Evolutionary conservation across 2,329 filamentous ascomycete species (phyloP).

Genomic region (Ceratocystis variospora): DNA sequence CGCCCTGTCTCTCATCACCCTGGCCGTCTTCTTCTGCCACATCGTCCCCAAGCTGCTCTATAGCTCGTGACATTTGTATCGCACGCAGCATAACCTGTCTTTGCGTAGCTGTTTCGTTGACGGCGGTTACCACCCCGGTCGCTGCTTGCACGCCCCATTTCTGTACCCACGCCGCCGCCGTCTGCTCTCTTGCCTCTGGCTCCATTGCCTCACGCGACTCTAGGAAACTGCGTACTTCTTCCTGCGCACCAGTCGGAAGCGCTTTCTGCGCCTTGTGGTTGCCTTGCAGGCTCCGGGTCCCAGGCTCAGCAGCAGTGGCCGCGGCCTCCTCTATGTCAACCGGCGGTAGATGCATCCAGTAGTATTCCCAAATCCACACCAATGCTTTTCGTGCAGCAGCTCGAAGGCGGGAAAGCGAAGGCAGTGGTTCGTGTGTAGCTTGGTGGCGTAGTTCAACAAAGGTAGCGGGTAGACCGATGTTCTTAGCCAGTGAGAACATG

Average conservation of each 20-base stretch:
- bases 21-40: neutral
- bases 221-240: neutral
- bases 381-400: slow-evolving; percentile 56
- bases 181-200: slow-evolving; percentile 23
- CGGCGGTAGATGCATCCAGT: slow-evolving; percentile 50
- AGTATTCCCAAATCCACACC: slow-evolving; percentile 78
- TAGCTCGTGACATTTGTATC: slow-evolving; percentile 31
- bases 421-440: slow-evolving; percentile 78
- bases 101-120: slow-evolving; percentile 31
- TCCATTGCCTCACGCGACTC: slow-evolving; percentile 8
- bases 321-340: slow-evolving; percentile 4
- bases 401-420: slow-evolving; percentile 58
- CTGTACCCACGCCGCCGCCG: slow-evolving; percentile 25
- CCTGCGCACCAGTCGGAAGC: slow-evolving; percentile 7
- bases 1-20: slow-evolving; percentile 29
- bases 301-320: neutral
- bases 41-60: slow-evolving; percentile 26
- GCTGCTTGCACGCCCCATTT: slow-evolving; percentile 27
- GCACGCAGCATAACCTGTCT: slow-evolving; percentile 33
- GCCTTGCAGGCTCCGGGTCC: neutral
- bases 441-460: slow-evolving; percentile 86
- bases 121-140: slow-evolving; percentile 26
- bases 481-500: slow-evolving; percentile 60
- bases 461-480: slow-evolving; percentile 54
- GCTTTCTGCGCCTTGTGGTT: neutral